Conservation (phyloP, 148 eudicot genomes). For the Selenicereus undatus region DNA sequence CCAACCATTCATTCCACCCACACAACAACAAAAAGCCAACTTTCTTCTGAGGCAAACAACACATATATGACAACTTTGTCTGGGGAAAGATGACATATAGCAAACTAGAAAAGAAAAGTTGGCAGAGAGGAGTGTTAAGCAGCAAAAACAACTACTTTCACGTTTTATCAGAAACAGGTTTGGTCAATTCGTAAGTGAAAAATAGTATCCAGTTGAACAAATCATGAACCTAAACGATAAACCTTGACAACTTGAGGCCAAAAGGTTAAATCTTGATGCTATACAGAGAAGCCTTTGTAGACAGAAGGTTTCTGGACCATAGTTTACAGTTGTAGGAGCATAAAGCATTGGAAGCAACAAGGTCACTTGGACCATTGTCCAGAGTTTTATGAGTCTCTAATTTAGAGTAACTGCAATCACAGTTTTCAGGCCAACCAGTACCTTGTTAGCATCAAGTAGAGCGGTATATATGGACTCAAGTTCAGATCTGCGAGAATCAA, state of each 20-base stretch:
- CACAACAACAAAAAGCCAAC: not conserved
- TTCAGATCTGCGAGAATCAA: slow-evolving; percentile 95
- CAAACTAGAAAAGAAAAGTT: not conserved
- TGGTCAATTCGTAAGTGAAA: not conserved
- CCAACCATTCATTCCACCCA: not conserved
- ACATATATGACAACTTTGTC: not conserved
- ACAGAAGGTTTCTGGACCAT: not conserved
- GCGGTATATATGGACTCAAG: slow-evolving; percentile 77
- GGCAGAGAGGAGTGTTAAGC: not conserved
- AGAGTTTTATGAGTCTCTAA: not conserved
- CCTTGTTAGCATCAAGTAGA: slow-evolving; percentile 86
- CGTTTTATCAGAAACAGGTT: not conserved
- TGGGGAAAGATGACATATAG: not conserved
- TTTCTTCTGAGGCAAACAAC: not conserved
- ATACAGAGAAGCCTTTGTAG: not conserved
- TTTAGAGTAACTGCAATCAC: not conserved
- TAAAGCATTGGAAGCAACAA: too few relatives aligned
- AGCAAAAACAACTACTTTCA: not conserved
- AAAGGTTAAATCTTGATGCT: not conserved
- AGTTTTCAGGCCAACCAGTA: slow-evolving; percentile 22
- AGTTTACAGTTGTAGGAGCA: not conserved
- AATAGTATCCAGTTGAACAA: not conserved
- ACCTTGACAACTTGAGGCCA: not conserved
- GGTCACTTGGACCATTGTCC: not conserved
- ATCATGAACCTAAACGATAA: not conserved